Conservation (phyloP, 108 stramenopile genomes). For the Tribonema minus region DNA sequence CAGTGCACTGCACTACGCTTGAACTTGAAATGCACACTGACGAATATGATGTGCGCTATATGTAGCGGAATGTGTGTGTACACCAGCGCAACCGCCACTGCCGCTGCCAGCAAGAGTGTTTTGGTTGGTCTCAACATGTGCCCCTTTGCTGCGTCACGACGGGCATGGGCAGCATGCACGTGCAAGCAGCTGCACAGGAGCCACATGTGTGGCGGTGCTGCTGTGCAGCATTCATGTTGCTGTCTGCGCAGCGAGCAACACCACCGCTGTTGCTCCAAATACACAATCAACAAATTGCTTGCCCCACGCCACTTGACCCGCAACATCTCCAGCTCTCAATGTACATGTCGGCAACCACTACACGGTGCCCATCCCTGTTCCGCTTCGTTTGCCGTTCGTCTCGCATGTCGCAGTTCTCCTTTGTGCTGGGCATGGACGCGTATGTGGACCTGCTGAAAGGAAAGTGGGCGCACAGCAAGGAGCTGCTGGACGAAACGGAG, state of each 20-base stretch:
- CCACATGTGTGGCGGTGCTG: not conserved
- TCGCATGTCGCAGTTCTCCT: conserved; percentile 14
- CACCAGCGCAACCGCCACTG: not conserved
- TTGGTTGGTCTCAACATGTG: not conserved
- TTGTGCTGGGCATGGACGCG: conserved; percentile 13
- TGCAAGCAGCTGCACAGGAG: too few species aligned
- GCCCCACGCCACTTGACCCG: not conserved
- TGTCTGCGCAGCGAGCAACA: not conserved
- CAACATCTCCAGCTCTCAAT: not conserved
- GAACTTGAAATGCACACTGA: not conserved
- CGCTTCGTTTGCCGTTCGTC: too few species aligned
- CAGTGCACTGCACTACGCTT: not conserved
- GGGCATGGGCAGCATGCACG: too few species aligned
- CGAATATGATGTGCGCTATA: not conserved
- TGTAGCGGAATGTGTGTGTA: not conserved
- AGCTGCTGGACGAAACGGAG: conserved; percentile 3
- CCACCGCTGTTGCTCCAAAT: not conserved
- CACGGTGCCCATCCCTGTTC: not conserved
- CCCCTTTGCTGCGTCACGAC: not conserved
- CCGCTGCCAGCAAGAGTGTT: too few species aligned
- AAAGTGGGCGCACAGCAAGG: conserved; percentile 4
- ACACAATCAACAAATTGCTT: not conserved
- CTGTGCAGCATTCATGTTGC: not conserved
- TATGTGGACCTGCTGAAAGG: conserved; percentile 14
- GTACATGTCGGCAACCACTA: not conserved